Conservation (phyloP, 1,284 basidiomycete genomes). For the Malassezia nana region DNA sequence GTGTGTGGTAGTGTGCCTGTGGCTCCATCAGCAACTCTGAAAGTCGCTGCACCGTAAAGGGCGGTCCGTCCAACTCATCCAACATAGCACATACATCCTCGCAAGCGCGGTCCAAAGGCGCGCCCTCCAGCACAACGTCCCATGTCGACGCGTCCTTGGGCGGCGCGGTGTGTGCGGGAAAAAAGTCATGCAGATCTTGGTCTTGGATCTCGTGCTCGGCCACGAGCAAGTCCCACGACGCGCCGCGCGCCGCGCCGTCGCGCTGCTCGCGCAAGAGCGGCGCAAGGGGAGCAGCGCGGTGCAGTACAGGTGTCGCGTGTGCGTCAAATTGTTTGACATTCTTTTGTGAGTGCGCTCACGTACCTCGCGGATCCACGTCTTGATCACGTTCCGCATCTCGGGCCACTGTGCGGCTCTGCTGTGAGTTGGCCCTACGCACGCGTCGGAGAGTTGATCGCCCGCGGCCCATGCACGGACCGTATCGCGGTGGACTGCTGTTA, state of each 20-base stretch:
- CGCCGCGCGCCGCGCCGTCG: neutral
- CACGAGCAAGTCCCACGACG: constrained; percentile 6
- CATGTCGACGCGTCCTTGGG: constrained; percentile 1
- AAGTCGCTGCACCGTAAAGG: constrained; percentile 22
- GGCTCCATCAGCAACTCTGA: constrained; percentile 21
- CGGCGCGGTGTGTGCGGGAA: constrained; percentile 3
- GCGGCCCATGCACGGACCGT: neutral
- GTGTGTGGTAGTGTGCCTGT: constrained; percentile 10
- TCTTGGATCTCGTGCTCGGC: constrained; percentile 4
- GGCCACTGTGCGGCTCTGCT: constrained; percentile 2
- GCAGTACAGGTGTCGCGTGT: neutral
- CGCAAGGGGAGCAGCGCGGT: constrained; percentile 12
- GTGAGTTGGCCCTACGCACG: neutral
- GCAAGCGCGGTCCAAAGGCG: neutral
- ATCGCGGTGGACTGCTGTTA: neutral
- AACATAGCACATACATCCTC: constrained; percentile 10
- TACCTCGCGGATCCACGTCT: constrained; percentile 2
- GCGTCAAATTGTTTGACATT: neutral
- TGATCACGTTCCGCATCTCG: neutral
- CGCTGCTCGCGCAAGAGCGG: constrained; percentile 5
- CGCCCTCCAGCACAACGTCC: constrained; percentile 6
- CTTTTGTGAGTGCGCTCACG: neutral
- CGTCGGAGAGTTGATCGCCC: neutral
- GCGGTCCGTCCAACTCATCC: constrained; percentile 20
- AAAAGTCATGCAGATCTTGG: constrained; percentile 11